These are phyloP conservation scores for Chrysoporthe austroafricana DNA, from an alignment of 2,329 filamentous ascomycete species.

Conservation along the genomic window DNA sequence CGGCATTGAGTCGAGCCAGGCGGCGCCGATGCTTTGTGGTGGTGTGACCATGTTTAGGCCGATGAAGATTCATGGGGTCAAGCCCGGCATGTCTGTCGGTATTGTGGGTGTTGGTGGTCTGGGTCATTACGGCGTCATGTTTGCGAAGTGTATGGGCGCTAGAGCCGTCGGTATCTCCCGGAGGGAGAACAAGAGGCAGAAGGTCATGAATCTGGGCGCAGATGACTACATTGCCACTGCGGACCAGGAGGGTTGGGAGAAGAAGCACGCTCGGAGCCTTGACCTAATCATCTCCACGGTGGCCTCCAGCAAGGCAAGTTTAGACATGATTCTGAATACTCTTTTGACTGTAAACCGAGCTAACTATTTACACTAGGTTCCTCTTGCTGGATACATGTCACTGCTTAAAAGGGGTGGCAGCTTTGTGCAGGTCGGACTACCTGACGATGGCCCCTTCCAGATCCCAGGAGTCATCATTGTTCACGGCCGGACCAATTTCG, in stretches of 20 bases:
- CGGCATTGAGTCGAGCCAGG: constrained; percentile 42
- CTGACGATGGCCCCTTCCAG: constrained; percentile 52
- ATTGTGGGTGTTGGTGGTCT: constrained; percentile 70
- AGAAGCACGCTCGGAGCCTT: constrained; percentile 51
- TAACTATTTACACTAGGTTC: constrained; percentile 36
- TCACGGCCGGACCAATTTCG: constrained; percentile 53
- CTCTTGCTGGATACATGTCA: constrained; percentile 61
- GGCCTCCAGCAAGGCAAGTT: constrained; percentile 50
- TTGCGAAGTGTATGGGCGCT: constrained; percentile 67
- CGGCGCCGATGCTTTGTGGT: constrained; percentile 69
- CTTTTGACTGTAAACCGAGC: not conserved
- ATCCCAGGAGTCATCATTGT: constrained; percentile 62
- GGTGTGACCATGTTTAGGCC: constrained; percentile 70
- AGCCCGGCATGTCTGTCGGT: constrained; percentile 68
- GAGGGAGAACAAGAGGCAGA: constrained; percentile 52
- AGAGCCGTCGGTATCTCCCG: constrained; percentile 63
- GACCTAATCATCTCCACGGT: constrained; percentile 64
- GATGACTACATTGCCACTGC: constrained; percentile 47
- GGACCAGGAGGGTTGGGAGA: constrained; percentile 57
- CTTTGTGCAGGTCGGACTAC: constrained; percentile 66
- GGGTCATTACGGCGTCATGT: constrained; percentile 69
- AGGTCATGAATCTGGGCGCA: constrained; percentile 60
- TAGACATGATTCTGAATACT: too few species aligned
- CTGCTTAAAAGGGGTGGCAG: constrained; percentile 62
- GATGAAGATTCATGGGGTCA: constrained; percentile 58